Percentiles rank a stretch among this genome's conserved stretches.
phyloP scores from a whole-genome alignment of 192 early-diverging fungal genomes.

The Gonapodya sp. region DNA sequence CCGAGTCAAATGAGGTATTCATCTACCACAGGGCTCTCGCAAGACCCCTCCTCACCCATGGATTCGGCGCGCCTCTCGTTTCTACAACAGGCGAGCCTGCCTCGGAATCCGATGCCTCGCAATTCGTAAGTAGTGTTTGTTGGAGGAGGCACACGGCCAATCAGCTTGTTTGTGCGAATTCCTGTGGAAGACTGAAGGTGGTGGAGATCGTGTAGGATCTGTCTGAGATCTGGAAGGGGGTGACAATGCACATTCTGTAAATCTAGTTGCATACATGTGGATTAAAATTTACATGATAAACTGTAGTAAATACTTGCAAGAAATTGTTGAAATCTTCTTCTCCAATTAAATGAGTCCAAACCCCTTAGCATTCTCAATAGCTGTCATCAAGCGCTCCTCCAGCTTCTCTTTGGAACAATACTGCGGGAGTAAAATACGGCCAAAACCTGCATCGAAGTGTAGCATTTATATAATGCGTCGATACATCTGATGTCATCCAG shows the following conservation, averaged over 20 bases:
- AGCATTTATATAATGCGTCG: too few species aligned
- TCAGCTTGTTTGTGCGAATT: background rate
- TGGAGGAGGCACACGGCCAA: slow-evolving; percentile 41
- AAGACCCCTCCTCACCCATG: slow-evolving; percentile 61
- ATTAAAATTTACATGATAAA: too few species aligned
- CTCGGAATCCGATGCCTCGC: slow-evolving; percentile 43
- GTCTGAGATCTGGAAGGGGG: too few species aligned
- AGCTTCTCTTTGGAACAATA: slow-evolving; percentile 65
- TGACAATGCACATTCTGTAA: too few species aligned
- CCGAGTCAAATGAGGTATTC: slow-evolving; percentile 84
- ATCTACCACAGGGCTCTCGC: slow-evolving; percentile 68
- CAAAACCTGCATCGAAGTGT: slow-evolving; percentile 37
- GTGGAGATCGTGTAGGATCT: background rate
- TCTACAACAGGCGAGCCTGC: slow-evolving; percentile 47
- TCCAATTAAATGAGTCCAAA: slow-evolving; percentile 74
- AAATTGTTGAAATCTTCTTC: slow-evolving; percentile 9
- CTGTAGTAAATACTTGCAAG: too few species aligned
- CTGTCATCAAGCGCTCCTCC: slow-evolving; percentile 61
- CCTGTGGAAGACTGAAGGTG: background rate
- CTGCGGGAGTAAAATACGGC: slow-evolving; percentile 76
- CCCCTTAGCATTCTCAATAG: slow-evolving; percentile 85
- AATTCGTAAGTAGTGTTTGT: slow-evolving; percentile 87
- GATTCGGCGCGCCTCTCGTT: slow-evolving; percentile 63
- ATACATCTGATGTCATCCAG: too few species aligned
- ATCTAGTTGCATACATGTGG: too few species aligned